Evolutionary conservation across 1,284 basidiomycete species (phyloP).

Genomic region (Naganishia liquefaciens): DNA sequence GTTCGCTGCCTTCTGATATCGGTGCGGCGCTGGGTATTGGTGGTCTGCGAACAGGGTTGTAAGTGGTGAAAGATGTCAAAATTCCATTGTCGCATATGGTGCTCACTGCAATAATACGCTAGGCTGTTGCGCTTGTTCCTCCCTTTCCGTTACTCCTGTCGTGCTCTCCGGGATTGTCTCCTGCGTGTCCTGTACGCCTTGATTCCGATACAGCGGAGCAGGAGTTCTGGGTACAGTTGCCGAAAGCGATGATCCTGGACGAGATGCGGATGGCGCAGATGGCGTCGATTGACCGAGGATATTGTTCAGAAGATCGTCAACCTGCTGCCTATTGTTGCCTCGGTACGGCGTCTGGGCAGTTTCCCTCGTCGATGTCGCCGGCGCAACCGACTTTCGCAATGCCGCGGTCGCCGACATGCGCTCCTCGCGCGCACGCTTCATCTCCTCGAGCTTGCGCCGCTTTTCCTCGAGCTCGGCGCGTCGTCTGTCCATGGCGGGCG

Average conservation of each 20-base stretch:
- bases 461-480: constrained; percentile 89
- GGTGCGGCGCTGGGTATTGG: background rate
- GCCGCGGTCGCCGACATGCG: constrained; percentile 34
- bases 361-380: constrained; percentile 1
- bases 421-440: constrained; percentile 52
- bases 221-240: constrained; percentile 5
- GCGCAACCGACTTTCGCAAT: constrained; percentile 5
- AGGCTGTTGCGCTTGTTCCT: background rate
- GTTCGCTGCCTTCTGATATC: background rate
- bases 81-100: no score
- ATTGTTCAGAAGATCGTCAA: constrained; percentile 67
- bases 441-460: constrained; percentile 78
- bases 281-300: constrained; percentile 54
- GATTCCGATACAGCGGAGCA: constrained; percentile 11
- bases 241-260: constrained; percentile 16
- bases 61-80: background rate
- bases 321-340: constrained; percentile 43
- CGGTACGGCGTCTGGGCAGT: background rate
- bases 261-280: background rate
- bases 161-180: background rate
- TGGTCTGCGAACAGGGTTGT: background rate
- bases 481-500: constrained; percentile 41
- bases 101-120: background rate
- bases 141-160: background rate
- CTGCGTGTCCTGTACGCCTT: background rate